A percentile compares a stretch with the other conserved stretches of the same genome.
These are phyloP conservation scores for Boletus sp. DNA, from an alignment of 768 basidiomycete genomes.

Conservation along the genomic window DNA sequence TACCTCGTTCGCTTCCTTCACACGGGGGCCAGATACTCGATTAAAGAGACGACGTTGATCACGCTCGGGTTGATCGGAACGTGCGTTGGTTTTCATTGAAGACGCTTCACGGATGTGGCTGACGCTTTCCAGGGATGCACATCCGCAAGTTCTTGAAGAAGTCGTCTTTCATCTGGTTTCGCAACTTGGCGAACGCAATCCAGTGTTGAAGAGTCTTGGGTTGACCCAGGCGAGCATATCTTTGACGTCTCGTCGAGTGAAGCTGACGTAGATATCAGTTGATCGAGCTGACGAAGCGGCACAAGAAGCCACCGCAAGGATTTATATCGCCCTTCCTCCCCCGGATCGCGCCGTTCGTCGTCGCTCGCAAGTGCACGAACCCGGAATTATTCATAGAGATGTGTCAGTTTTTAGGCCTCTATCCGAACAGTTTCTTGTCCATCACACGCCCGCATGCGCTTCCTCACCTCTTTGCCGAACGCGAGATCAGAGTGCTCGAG, in stretches of 20 bases:
- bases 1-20: slow-evolving; percentile 51
- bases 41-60: slow-evolving; percentile 65
- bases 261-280: slow-evolving; percentile 43
- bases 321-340: slow-evolving; percentile 70
- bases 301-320: slow-evolving; percentile 61
- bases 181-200: slow-evolving; percentile 66
- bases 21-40: slow-evolving; percentile 37
- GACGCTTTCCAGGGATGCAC: slow-evolving; percentile 41
- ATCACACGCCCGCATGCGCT: slow-evolving; percentile 63
- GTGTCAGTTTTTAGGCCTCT: slow-evolving; percentile 64
- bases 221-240: slow-evolving; percentile 55
- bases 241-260: not conserved
- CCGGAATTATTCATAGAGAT: slow-evolving; percentile 60
- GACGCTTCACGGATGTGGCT: not conserved
- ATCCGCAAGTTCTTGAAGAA: slow-evolving; percentile 54
- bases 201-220: slow-evolving; percentile 66
- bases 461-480: slow-evolving; percentile 64
- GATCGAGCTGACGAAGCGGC: slow-evolving; percentile 50
- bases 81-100: slow-evolving; percentile 23
- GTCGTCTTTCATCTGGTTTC: slow-evolving; percentile 61
- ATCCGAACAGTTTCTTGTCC: slow-evolving; percentile 58
- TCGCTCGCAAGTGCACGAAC: slow-evolving; percentile 55
- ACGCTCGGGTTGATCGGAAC: slow-evolving; percentile 55
- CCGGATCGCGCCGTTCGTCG: slow-evolving; percentile 62
- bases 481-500: slow-evolving; percentile 58